Evolutionary conservation across 1,284 basidiomycete species (phyloP).

Genomic region (Boletus austroedulis): DNA sequence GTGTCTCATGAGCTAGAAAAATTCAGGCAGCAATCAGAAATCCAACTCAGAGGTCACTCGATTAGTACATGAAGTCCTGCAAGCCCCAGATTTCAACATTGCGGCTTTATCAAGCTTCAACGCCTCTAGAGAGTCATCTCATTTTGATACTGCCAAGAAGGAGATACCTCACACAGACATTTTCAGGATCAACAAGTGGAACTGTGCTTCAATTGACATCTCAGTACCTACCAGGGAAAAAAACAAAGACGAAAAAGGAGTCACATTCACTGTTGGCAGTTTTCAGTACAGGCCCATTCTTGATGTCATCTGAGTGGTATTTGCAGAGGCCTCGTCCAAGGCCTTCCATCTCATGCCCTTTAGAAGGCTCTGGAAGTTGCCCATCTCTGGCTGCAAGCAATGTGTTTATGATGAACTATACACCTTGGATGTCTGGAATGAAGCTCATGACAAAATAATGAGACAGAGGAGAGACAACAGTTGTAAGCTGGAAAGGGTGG

Average conservation of each 20-base stretch:
- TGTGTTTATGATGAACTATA: no score
- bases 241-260: neutral
- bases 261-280: neutral
- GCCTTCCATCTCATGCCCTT: no score
- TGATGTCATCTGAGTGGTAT: neutral
- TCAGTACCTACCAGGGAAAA: neutral
- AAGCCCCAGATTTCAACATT: neutral
- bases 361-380: no score
- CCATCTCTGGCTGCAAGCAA: no score
- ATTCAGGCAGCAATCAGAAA: neutral
- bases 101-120: neutral
- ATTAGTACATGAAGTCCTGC: slow-evolving; percentile 1
- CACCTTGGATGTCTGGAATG: no score
- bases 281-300: neutral
- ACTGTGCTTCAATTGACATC: neutral
- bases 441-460: neutral
- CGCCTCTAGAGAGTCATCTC: neutral
- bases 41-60: neutral
- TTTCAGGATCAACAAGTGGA: no score
- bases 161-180: neutral
- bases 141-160: neutral
- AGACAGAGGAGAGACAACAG: no score
- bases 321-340: neutral
- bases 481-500: no score
- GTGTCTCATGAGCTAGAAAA: slow-evolving; percentile 1